Conservation (phyloP, 1,284 basidiomycete genomes). For the Ceratorhiza oryzae-sativae region DNA sequence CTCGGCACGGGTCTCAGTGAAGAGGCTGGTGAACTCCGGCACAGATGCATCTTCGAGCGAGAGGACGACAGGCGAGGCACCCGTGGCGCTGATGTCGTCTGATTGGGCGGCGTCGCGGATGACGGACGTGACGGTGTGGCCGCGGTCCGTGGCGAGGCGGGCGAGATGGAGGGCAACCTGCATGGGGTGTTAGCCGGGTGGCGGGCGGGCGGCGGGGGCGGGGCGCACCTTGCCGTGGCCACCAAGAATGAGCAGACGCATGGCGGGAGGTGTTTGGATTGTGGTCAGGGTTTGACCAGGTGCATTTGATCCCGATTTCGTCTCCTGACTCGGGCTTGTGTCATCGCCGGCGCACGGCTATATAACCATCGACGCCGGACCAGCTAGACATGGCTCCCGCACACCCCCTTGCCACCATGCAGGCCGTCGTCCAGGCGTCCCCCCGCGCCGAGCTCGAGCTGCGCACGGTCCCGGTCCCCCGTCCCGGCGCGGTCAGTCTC, state of each 20-base stretch:
- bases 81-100: constrained; percentile 56
- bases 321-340: background rate
- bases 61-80: constrained; percentile 62
- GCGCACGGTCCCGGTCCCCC: background rate
- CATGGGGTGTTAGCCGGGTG: background rate
- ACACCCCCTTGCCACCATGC: background rate
- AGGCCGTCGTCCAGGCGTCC: constrained; percentile 4
- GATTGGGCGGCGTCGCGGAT: constrained; percentile 61
- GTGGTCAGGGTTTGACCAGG: background rate
- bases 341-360: background rate
- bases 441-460: constrained; percentile 16
- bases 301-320: too few species aligned
- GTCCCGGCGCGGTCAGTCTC: background rate
- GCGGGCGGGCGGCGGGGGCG: background rate
- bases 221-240: constrained; percentile 61
- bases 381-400: background rate
- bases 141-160: constrained; percentile 48
- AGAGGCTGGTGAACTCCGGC: constrained; percentile 58
- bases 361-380: background rate
- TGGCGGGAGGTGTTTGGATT: constrained; percentile 6
- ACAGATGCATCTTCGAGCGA: constrained; percentile 66
- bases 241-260: constrained; percentile 58
- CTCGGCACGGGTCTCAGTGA: constrained; percentile 58
- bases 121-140: constrained; percentile 63
- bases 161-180: constrained; percentile 66